Base-by-base conservation (phyloP, 306 rosid genomes). In the Malus asiatica region DNA sequence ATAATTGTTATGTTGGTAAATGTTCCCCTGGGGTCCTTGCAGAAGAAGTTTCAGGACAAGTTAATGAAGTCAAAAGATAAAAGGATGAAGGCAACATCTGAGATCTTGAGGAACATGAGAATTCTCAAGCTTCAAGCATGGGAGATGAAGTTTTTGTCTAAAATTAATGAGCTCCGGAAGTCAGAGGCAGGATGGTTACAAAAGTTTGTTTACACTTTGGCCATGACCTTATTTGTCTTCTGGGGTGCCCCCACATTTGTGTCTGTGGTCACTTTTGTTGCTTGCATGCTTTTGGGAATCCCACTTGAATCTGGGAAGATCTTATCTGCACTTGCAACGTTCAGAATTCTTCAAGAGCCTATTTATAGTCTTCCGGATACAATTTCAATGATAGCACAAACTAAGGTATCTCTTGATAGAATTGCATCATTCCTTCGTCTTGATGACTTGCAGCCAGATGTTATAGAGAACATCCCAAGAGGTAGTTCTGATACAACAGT, bases 291-390 rank as follows among this genome's bases (percentile, higher is more conserved):
- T 61, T 19, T 91, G 18, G 93, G 94, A 14, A 88, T 91, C 71
- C 98, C 97, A 53, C 93, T 93, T 69, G 97, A 91, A 33, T 83
- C 97, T 0, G 98, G 98, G 11, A 91, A 93, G 91, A 82, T 93
- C 72, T 88, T 93, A 86, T 87, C 97, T 13, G 90, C 98, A 0
- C 93, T 91, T 80, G 98, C 93, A 42, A 93, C 93, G 1, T 89
- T 93, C 78, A 72, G 85, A 78, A 90, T 91, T 82, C 98, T 93
- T 86, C 96, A 93, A 78, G 77, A 87, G 75, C 93, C 98, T 12
- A 90, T 93, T 73, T 86, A 82, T 19, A 16, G 0, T 44, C 96
- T 93, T 82, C 97, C 97, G 0, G 94, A 88, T 69, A 85, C 91
- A 53, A 83, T 90, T 51, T 86, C 96, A 44, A 85, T 88, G 89